Evolutionary conservation across 345 rosid species (phyloP).

Genomic region (Citrus australasica): DNA sequence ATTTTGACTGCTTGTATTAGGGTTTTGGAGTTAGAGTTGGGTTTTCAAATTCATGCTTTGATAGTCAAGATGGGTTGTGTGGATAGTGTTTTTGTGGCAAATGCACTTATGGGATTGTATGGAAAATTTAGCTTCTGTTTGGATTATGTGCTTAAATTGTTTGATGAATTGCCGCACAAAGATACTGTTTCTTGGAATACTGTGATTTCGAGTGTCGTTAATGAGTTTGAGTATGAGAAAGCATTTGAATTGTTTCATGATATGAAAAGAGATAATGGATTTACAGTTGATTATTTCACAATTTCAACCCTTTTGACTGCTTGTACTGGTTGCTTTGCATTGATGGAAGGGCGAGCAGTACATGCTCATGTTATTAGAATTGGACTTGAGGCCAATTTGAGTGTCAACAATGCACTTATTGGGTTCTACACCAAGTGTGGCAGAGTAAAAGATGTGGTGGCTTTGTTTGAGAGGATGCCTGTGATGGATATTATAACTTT

Average conservation of each 20-base stretch:
- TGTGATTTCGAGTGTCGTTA: conserved; percentile 57
- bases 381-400: conserved; percentile 53
- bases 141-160: conserved; percentile 42
- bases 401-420: conserved; percentile 63
- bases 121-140: conserved; percentile 29
- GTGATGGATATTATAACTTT: conserved; percentile 57
- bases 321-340: conserved; percentile 39
- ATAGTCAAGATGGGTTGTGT: conserved; percentile 35
- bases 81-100: conserved; percentile 50
- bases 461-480: conserved; percentile 47
- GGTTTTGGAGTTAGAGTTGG: conserved; percentile 37
- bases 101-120: conserved; percentile 69
- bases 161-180: conserved; percentile 63
- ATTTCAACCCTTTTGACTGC: conserved; percentile 61
- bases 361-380: conserved; percentile 61
- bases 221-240: conserved; percentile 27
- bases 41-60: conserved; percentile 53
- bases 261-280: conserved; percentile 31
- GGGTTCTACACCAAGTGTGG: conserved; percentile 59
- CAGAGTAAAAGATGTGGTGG: conserved; percentile 37
- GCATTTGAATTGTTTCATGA: conserved; percentile 47
- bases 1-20: conserved; percentile 54
- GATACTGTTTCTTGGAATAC: conserved; percentile 77
- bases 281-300: conserved; percentile 53
- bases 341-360: conserved; percentile 51